Evolutionary conservation across 140 eudicot genomes (phyloP).

Genomic region (Bidens hawaiensis): DNA sequence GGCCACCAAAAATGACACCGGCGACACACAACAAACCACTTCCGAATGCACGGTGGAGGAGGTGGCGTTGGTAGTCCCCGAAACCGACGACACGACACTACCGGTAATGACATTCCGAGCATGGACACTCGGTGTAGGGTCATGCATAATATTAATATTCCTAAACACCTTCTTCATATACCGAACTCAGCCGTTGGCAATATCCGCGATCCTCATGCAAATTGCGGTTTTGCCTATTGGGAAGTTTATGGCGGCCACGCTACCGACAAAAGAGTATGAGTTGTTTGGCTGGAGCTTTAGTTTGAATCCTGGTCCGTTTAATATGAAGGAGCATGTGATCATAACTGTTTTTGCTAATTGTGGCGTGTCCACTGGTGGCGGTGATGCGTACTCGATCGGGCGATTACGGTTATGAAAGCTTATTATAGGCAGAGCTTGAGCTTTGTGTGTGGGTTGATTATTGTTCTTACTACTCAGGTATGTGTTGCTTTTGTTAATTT

Average conservation of each 20-base stretch:
- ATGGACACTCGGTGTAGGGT: too few relatives aligned
- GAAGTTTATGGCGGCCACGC: too few relatives aligned
- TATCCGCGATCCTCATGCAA: slow-evolving; percentile 88
- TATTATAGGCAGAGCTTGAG: slow-evolving; percentile 58
- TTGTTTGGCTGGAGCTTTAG: slow-evolving; percentile 56
- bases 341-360: too few relatives aligned
- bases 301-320: slow-evolving; percentile 91
- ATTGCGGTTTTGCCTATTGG: slow-evolving; percentile 55
- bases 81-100: slow-evolving; percentile 76
- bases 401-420: too few relatives aligned
- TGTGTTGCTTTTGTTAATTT: not conserved
- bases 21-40: slow-evolving; percentile 12
- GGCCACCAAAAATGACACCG: slow-evolving; percentile 27
- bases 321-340: slow-evolving; percentile 86
- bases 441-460: slow-evolving; percentile 58
- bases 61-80: slow-evolving; percentile 91
- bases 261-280: slow-evolving; percentile 35
- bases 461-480: slow-evolving; percentile 93
- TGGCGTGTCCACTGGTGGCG: slow-evolving; percentile 72
- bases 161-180: too few relatives aligned
- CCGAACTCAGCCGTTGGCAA: slow-evolving; percentile 82
- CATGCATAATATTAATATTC: too few relatives aligned
- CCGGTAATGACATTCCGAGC: too few relatives aligned
- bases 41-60: slow-evolving; percentile 74
- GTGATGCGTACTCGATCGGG: slow-evolving; percentile 92